Conservation (phyloP, 2,329 filamentous ascomycete species). For the Colletotrichum magnum region DNA sequence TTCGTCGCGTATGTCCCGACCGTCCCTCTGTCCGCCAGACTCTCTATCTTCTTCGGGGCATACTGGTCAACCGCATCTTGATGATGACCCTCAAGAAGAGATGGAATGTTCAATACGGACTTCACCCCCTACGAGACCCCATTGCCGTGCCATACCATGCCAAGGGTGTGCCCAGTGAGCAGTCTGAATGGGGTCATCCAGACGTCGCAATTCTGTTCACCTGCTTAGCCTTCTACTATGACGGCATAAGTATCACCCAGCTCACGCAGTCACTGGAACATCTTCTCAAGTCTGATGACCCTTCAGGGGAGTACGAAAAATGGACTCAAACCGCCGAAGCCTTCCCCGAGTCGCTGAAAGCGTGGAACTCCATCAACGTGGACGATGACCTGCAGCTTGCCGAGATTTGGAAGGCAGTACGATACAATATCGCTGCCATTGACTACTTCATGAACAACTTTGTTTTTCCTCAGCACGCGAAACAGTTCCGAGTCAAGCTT, state of each 20-base stretch:
- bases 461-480: conserved; percentile 76
- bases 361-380: conserved; percentile 71
- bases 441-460: conserved; percentile 75
- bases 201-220: conserved; percentile 77
- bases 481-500: conserved; percentile 74
- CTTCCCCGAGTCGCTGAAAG: conserved; percentile 61
- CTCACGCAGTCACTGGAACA: conserved; percentile 63
- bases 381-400: conserved; percentile 67
- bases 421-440: conserved; percentile 64
- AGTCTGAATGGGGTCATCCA: conserved; percentile 78
- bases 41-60: conserved; percentile 72
- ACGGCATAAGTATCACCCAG: conserved; percentile 65
- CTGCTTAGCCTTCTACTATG: conserved; percentile 77
- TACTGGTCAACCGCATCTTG: conserved; percentile 73
- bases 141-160: conserved; percentile 78
- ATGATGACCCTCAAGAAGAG: conserved; percentile 72
- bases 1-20: conserved; percentile 49
- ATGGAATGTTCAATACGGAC: conserved; percentile 77
- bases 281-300: conserved; percentile 69
- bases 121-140: conserved; percentile 67
- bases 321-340: conserved; percentile 57
- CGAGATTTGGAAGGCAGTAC: conserved; percentile 65
- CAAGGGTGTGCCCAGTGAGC: conserved; percentile 74
- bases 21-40: conserved; percentile 48
- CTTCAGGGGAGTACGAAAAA: conserved; percentile 67